A percentile compares a stretch with the other conserved stretches of the same genome.
These are phyloP conservation scores for Monilinia vaccinii-corymbosi DNA, from an alignment of 2,329 filamentous ascomycete genomes.

Conservation along the genomic window DNA sequence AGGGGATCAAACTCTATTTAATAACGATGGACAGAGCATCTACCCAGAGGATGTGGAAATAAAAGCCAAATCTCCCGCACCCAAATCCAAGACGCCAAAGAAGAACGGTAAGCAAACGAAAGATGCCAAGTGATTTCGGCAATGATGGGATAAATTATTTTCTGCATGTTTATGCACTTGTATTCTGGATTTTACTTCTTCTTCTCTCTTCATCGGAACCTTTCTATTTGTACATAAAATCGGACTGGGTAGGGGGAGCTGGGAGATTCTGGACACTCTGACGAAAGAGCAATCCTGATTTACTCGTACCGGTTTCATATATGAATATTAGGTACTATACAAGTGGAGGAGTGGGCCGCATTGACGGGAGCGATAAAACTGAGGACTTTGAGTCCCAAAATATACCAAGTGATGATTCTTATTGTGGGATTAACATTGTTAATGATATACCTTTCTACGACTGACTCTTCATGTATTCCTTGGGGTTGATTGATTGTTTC, in stretches of 20 bases:
- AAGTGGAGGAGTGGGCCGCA: background rate
- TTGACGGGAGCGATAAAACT: background rate
- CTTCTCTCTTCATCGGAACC: background rate
- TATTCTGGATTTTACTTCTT: background rate
- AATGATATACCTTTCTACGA: background rate
- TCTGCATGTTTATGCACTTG: background rate
- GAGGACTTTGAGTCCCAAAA: background rate
- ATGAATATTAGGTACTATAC: background rate
- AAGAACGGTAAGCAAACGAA: background rate
- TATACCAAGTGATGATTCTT: background rate
- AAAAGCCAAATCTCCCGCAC: background rate
- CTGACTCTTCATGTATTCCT: background rate
- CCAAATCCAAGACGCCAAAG: slow-evolving; percentile 1
- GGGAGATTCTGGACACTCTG: background rate
- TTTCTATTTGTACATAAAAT: background rate
- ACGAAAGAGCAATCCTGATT: background rate
- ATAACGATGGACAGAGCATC: slow-evolving; percentile 39
- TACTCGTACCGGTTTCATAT: background rate
- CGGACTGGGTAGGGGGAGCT: background rate
- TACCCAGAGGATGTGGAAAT: slow-evolving; percentile 6
- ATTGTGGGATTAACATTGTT: background rate
- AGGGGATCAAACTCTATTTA: slow-evolving; percentile 72
- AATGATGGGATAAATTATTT: background rate
- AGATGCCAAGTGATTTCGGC: background rate
- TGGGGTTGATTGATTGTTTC: no score